These are phyloP conservation scores for Botryotinia convoluta DNA, from an alignment of 2,329 filamentous ascomycete genomes.

Conservation along the genomic window DNA sequence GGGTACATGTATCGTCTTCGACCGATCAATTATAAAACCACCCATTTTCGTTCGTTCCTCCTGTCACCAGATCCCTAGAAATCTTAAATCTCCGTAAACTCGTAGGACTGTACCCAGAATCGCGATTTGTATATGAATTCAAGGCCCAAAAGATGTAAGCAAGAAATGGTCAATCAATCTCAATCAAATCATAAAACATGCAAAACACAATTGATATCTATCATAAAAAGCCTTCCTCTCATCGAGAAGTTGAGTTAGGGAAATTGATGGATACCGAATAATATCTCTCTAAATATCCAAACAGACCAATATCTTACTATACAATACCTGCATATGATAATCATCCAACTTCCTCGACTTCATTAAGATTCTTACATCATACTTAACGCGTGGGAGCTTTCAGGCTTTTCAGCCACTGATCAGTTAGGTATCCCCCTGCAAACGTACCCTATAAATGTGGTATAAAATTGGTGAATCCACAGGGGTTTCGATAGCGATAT, in stretches of 20 bases:
- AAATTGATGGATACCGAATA: not conserved
- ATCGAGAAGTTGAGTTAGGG: not conserved
- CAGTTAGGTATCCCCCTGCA: not conserved
- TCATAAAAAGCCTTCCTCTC: not conserved
- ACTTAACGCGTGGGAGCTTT: not conserved
- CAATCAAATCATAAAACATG: conserved; percentile 10
- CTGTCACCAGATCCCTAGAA: not conserved
- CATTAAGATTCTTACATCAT: conserved; percentile 4
- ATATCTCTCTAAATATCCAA: not conserved
- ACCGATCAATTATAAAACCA: conserved; percentile 16
- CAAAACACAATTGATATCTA: not conserved
- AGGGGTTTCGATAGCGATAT: conserved; percentile 6
- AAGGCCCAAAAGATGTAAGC: not conserved
- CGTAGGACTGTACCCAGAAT: not conserved
- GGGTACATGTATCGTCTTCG: conserved; percentile 14
- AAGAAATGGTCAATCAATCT: not conserved
- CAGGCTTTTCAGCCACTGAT: not conserved
- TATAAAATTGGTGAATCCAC: not conserved
- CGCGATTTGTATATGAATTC: not conserved
- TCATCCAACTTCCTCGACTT: not conserved
- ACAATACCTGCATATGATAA: not conserved
- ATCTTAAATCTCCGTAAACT: not conserved
- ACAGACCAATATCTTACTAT: not conserved
- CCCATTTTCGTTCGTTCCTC: not conserved
- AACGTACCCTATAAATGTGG: conserved; percentile 3